phyloP scores from a whole-genome alignment of 2,329 filamentous ascomycete species.

The Colletotrichum musicola region DNA sequence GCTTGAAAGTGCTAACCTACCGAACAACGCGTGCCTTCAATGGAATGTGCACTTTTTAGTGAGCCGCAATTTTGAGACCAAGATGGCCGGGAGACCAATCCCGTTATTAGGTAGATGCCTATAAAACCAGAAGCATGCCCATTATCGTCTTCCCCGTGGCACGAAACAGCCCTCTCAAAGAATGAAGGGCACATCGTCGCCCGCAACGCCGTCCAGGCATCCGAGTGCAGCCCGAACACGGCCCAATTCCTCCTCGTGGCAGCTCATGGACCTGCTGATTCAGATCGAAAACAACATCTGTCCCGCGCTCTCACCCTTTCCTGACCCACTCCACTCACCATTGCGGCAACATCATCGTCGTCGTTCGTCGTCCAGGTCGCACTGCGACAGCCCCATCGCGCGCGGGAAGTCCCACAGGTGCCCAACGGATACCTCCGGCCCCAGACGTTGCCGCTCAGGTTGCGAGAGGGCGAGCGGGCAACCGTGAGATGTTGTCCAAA shows the following conservation, averaged over 20 bases:
- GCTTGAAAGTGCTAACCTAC: too few species aligned
- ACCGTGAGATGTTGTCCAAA: background rate
- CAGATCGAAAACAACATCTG: background rate
- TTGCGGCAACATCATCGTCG: background rate
- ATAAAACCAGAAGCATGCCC: too few species aligned
- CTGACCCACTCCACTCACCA: background rate
- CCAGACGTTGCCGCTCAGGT: slow-evolving; percentile 10
- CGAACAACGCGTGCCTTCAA: too few species aligned
- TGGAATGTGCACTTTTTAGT: too few species aligned
- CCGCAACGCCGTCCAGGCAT: background rate
- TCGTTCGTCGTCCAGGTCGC: background rate
- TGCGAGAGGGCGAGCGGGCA: slow-evolving; percentile 13
- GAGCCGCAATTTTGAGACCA: too few species aligned
- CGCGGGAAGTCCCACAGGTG: background rate
- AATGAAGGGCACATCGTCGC: background rate
- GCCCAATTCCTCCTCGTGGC: slow-evolving; percentile 8
- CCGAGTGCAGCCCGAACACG: slow-evolving; percentile 8
- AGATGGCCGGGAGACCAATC: too few species aligned
- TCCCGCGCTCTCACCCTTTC: background rate
- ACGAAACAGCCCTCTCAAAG: background rate
- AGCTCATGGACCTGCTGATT: slow-evolving; percentile 3
- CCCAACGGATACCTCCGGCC: slow-evolving; percentile 3
- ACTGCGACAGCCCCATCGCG: background rate
- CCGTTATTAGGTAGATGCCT: too few species aligned
- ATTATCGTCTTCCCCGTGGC: background rate